phyloP scores from a whole-genome alignment of 2,329 filamentous ascomycete genomes.

The Cercospora zeae-maydis region DNA sequence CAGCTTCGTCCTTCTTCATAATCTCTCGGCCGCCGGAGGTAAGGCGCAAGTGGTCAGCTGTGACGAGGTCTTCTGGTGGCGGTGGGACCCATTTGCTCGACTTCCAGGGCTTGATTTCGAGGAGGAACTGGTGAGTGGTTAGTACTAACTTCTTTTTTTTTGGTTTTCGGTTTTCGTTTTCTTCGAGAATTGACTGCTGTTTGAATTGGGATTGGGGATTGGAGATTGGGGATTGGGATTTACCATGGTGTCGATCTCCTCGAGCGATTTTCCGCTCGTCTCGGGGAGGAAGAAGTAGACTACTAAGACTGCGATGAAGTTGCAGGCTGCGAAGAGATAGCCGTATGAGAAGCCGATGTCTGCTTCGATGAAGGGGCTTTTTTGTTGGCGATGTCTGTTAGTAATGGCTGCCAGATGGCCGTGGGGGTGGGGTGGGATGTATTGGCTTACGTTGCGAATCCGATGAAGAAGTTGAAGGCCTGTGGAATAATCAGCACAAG shows the following conservation, averaged over 20 bases:
- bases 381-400: not conserved
- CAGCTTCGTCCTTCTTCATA: constrained; percentile 27
- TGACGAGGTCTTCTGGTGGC: constrained; percentile 26
- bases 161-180: too few species aligned
- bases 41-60: constrained; percentile 27
- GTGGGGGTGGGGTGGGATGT: too few species aligned
- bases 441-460: constrained; percentile 16
- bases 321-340: constrained; percentile 36
- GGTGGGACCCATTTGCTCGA: constrained; percentile 31
- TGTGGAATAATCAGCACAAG: too few species aligned
- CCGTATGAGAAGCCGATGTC: constrained; percentile 37
- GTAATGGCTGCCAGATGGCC: not conserved
- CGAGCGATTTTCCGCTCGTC: constrained; percentile 32
- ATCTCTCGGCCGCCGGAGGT: constrained; percentile 28
- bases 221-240: too few species aligned
- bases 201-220: too few species aligned
- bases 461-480: constrained; percentile 36
- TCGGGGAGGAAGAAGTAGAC: constrained; percentile 37
- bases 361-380: constrained; percentile 29
- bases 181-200: not conserved
- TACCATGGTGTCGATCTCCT: constrained; percentile 36
- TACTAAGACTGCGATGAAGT: constrained; percentile 30
- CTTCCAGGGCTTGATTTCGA: constrained; percentile 30
- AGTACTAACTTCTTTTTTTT: too few species aligned
- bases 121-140: constrained; percentile 18